A percentile compares a stretch with the other conserved stretches of the same genome.
Conservation (phyloP, 2,329 filamentous ascomycete genomes). For the Onygenales sp. region DNA sequence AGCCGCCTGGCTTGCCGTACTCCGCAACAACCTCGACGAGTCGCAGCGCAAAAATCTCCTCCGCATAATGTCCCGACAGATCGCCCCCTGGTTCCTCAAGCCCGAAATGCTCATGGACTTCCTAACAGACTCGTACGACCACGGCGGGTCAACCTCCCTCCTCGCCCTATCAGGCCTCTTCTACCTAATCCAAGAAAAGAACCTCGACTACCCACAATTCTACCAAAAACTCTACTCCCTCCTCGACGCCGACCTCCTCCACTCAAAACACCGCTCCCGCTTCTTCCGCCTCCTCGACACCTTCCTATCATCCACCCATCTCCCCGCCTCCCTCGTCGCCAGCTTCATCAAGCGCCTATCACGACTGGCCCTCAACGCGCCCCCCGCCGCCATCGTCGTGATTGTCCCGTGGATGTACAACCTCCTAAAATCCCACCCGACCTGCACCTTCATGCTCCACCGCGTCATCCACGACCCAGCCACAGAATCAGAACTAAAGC, state of each 20-base stretch:
- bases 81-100: constrained; percentile 82
- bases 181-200: constrained; percentile 85
- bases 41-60: constrained; percentile 73
- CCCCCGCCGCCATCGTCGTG: constrained; percentile 79
- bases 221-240: constrained; percentile 91
- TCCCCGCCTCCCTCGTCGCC: constrained; percentile 81
- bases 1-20: constrained; percentile 73
- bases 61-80: constrained; percentile 62
- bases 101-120: constrained; percentile 93
- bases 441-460: constrained; percentile 94
- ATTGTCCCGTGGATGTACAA: constrained; percentile 95
- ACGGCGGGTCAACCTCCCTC: constrained; percentile 76
- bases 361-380: constrained; percentile 73
- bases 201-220: constrained; percentile 92
- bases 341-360: constrained; percentile 95
- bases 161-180: constrained; percentile 88
- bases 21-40: constrained; percentile 55
- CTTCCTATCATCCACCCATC: constrained; percentile 83
- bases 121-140: constrained; percentile 83
- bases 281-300: constrained; percentile 90
- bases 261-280: constrained; percentile 86
- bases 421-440: constrained; percentile 77
- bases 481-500: constrained; percentile 50
- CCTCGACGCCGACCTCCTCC: constrained; percentile 72
- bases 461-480: constrained; percentile 54